A percentile compares a stretch with the other conserved stretches of the same genome.
These are phyloP conservation scores for Colletotrichum sp. DNA, from an alignment of 2,329 filamentous ascomycete genomes.

Conservation along the genomic window DNA sequence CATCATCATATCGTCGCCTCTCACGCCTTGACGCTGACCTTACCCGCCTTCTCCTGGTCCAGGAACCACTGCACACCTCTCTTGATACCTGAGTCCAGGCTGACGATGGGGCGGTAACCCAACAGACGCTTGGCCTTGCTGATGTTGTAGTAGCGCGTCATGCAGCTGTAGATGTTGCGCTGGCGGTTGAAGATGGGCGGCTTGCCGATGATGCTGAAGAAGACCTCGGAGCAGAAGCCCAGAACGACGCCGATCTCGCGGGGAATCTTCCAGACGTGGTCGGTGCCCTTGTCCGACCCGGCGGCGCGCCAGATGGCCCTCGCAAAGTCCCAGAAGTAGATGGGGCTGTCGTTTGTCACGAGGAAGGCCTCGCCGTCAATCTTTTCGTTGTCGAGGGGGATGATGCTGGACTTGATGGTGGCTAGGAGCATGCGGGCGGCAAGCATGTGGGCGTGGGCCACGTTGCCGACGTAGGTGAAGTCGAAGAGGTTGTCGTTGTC, in stretches of 20 bases:
- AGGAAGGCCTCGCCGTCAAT: conserved; percentile 89
- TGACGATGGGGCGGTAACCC: conserved; percentile 72
- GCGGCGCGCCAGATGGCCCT: conserved; percentile 75
- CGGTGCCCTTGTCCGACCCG: conserved; percentile 55
- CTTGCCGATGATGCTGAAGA: conserved; percentile 53
- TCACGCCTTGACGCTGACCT: conserved; percentile 11
- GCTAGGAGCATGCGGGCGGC: conserved; percentile 75
- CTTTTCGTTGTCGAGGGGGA: conserved; percentile 72
- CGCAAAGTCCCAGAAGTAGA: conserved; percentile 92
- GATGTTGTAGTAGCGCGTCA: conserved; percentile 81
- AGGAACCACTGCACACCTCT: conserved; percentile 60
- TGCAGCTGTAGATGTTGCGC: conserved; percentile 70
- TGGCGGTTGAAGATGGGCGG: conserved; percentile 63
- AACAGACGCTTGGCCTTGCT: conserved; percentile 74
- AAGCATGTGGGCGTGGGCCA: conserved; percentile 80
- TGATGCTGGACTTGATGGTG: conserved; percentile 52
- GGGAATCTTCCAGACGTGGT: conserved; percentile 60
- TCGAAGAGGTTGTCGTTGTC: conserved; percentile 67
- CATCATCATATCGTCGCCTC: neutral
- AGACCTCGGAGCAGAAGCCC: conserved; percentile 58
- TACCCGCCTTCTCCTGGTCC: conserved; percentile 50
- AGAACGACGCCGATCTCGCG: conserved; percentile 56
- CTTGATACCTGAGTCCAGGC: conserved; percentile 67
- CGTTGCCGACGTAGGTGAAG: conserved; percentile 69
- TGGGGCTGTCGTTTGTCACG: conserved; percentile 85